Evolutionary conservation across 2,329 filamentous ascomycete species (phyloP).

Genomic region (Aspergillus piperis): DNA sequence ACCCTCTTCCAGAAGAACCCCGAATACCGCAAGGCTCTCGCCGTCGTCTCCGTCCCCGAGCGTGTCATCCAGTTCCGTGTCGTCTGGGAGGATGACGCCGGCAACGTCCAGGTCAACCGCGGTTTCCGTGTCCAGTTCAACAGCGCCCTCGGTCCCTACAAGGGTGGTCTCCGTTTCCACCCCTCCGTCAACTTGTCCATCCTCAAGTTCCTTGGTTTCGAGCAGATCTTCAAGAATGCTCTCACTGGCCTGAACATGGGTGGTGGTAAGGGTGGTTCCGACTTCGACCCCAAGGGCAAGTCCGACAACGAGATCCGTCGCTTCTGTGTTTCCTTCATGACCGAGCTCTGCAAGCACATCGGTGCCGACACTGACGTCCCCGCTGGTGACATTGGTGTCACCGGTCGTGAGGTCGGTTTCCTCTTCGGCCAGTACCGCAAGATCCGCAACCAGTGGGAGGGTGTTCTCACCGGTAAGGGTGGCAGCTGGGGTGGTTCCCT

Average conservation of each 20-base stretch:
- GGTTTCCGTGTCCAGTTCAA: slow-evolving; percentile 99
- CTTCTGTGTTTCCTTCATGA: slow-evolving; percentile 97
- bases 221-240: slow-evolving; percentile 99
- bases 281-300: slow-evolving; percentile 99
- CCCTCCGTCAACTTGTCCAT: slow-evolving; percentile 65
- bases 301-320: slow-evolving; percentile 94
- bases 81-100: slow-evolving; percentile 93
- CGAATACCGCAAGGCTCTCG: slow-evolving; percentile 88
- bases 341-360: slow-evolving; percentile 92
- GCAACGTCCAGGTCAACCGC: slow-evolving; percentile 82
- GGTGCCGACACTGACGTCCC: slow-evolving; percentile 94
- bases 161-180: slow-evolving; percentile 94
- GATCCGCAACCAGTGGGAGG: slow-evolving; percentile 88
- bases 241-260: slow-evolving; percentile 94
- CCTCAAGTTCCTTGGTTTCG: slow-evolving; percentile 97
- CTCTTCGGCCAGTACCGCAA: slow-evolving; percentile 93
- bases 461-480: slow-evolving; percentile 95
- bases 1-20: slow-evolving; percentile 91
- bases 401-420: slow-evolving; percentile 87
- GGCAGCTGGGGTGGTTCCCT: slow-evolving; percentile 87
- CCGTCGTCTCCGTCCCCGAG: slow-evolving; percentile 87
- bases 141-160: slow-evolving; percentile 95
- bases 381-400: slow-evolving; percentile 94
- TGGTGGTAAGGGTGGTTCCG: slow-evolving; percentile 94
- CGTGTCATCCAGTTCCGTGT: slow-evolving; percentile 97